A percentile compares a stretch with the other conserved stretches of the same genome.
These are phyloP conservation scores for Wickerhamia fluorescens DNA, from an alignment of 805 yeast genomes.

Conservation along the genomic window DNA sequence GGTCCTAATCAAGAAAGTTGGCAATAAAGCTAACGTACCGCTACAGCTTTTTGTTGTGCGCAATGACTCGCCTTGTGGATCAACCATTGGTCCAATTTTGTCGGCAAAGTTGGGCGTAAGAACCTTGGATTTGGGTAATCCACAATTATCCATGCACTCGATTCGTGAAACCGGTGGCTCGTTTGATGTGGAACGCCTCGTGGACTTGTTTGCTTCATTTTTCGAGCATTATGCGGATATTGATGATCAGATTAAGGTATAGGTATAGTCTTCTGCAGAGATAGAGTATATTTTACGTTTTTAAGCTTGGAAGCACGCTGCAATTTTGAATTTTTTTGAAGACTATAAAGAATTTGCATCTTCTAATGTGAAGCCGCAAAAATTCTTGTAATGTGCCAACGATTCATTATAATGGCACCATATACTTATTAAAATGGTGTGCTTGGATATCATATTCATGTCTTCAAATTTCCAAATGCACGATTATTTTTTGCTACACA, in stretches of 20 bases:
- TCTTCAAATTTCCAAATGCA: too few relatives aligned
- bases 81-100: constrained; percentile 92
- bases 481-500: too few relatives aligned
- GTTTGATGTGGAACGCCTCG: constrained; percentile 58
- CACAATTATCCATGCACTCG: constrained; percentile 90
- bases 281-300: too few relatives aligned
- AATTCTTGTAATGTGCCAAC: too few relatives aligned
- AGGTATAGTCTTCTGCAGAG: too few relatives aligned
- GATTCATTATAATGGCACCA: too few relatives aligned
- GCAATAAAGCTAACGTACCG: constrained; percentile 64
- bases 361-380: too few relatives aligned
- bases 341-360: too few relatives aligned
- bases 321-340: too few relatives aligned
- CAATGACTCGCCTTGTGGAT: constrained; percentile 91
- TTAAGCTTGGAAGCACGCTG: too few relatives aligned
- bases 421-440: too few relatives aligned
- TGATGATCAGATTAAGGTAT: constrained; percentile 23
- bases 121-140: constrained; percentile 85
- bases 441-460: too few relatives aligned
- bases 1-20: constrained; percentile 66
- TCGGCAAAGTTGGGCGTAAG: constrained; percentile 82
- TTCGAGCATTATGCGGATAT: constrained; percentile 34
- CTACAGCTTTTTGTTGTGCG: constrained; percentile 88
- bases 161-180: constrained; percentile 88
- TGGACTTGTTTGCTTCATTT: constrained; percentile 55